Evolutionary conservation across 129 eudicot genomes (phyloP).

Genomic region (Centaurea solstitialis): DNA sequence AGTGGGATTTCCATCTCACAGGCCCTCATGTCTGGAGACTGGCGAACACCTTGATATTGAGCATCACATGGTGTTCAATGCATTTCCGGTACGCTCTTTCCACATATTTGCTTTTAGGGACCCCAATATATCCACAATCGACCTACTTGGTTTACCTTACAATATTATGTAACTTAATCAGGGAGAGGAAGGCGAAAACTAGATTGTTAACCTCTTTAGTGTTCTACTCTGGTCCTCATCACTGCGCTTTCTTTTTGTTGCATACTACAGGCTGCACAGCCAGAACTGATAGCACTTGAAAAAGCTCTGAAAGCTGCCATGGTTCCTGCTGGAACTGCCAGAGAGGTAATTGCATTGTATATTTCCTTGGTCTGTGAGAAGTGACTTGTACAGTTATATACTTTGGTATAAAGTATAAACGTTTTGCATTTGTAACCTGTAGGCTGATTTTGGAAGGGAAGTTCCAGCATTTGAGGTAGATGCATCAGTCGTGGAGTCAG

Average conservation of each 20-base stretch:
- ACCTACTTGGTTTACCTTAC: not conserved
- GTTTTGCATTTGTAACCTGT: slow-evolving; percentile 13
- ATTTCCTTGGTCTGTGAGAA: not conserved
- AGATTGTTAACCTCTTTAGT: slow-evolving; percentile 3
- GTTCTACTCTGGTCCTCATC: not conserved
- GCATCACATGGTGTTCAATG: slow-evolving; percentile 93
- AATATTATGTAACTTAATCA: not conserved
- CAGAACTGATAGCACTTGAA: slow-evolving; percentile 87
- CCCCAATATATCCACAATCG: not conserved
- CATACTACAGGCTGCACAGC: slow-evolving; percentile 69
- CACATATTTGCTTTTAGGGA: not conserved
- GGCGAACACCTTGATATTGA: slow-evolving; percentile 94
- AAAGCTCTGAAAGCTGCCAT: slow-evolving; percentile 68
- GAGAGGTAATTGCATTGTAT: slow-evolving; percentile 67
- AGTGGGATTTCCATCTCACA: slow-evolving; percentile 79
- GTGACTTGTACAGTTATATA: not conserved
- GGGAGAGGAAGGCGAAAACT: not conserved
- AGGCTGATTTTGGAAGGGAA: slow-evolving; percentile 96
- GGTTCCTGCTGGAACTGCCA: slow-evolving; percentile 81
- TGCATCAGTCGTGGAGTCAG: slow-evolving; percentile 86
- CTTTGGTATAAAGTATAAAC: slow-evolving; percentile 17
- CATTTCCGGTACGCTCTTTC: slow-evolving; percentile 68
- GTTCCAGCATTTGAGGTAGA: slow-evolving; percentile 94
- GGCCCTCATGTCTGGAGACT: slow-evolving; percentile 95
- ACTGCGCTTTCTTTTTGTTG: not conserved